phyloP scores from a whole-genome alignment of 306 rosid species.

The Quercus parvula region DNA sequence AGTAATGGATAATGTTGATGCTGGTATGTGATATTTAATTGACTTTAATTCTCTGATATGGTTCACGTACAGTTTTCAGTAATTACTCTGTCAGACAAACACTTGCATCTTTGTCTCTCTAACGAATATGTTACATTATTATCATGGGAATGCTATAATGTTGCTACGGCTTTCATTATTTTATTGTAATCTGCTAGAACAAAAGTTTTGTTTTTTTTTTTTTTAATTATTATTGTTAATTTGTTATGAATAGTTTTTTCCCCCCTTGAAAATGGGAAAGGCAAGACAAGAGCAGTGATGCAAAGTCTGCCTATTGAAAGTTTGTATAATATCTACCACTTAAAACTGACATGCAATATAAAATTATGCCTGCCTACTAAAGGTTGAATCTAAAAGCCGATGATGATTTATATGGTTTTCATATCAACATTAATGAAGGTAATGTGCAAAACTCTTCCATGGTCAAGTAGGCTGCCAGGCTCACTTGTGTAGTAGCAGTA shows the following conservation, averaged over 20 bases:
- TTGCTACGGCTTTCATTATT: neutral
- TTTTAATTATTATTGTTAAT: neutral
- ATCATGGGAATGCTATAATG: neutral
- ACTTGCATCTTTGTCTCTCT: neutral
- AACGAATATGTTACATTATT: neutral
- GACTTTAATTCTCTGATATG: neutral
- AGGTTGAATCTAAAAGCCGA: neutral
- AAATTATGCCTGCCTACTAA: neutral
- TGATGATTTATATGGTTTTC: neutral
- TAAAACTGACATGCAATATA: too few relatives aligned
- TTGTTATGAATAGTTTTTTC: neutral
- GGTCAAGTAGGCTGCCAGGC: neutral
- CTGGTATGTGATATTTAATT: constrained; percentile 52
- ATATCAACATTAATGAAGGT: neutral
- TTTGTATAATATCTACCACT: too few relatives aligned
- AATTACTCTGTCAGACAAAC: constrained; percentile 3
- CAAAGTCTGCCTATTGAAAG: neutral
- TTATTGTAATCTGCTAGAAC: neutral
- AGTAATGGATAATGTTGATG: constrained; percentile 65
- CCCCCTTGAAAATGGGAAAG: neutral
- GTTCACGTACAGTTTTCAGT: neutral
- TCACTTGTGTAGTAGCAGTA: neutral
- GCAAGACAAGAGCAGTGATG: neutral
- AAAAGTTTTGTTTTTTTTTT: neutral
- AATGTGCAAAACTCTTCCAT: neutral